These are phyloP conservation scores for Vanilla planifolia DNA, from an alignment of 106 monocot species.

Conservation along the genomic window DNA sequence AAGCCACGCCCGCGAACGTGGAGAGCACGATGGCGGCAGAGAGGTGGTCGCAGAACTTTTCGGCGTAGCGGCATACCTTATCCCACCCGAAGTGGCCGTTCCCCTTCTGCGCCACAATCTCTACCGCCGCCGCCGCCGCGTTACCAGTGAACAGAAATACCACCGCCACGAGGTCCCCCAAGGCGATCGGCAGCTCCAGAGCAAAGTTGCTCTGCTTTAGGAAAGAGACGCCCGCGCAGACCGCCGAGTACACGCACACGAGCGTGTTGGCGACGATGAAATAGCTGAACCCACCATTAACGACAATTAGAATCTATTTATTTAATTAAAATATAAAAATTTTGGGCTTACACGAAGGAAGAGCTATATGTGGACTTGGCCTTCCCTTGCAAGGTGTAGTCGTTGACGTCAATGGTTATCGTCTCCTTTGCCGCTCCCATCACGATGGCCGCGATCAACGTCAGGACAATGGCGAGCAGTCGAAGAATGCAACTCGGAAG, in stretches of 20 bases:
- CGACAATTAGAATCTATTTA: background rate
- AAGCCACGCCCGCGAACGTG: background rate
- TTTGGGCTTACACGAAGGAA: constrained; percentile 13
- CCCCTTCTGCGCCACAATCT: constrained; percentile 4
- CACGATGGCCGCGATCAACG: constrained; percentile 5
- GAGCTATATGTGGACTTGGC: constrained; percentile 5
- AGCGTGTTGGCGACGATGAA: constrained; percentile 7
- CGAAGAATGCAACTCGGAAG: background rate
- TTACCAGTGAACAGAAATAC: constrained; percentile 9
- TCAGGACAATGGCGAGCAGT: background rate
- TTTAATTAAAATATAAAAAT: background rate
- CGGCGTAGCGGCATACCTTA: constrained; percentile 4
- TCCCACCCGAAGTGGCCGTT: constrained; percentile 10
- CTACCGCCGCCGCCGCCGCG: constrained; percentile 4
- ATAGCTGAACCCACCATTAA: background rate
- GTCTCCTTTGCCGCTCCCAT: constrained; percentile 14
- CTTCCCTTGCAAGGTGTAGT: background rate
- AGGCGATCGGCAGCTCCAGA: background rate
- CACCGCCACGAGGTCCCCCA: constrained; percentile 8
- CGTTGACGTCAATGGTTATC: background rate
- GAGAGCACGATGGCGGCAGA: constrained; percentile 11
- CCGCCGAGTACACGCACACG: background rate
- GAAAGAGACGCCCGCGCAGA: constrained; percentile 3
- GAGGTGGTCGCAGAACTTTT: constrained; percentile 6
- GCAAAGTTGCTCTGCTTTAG: background rate